Conservation (phyloP, 257 asterid species). For the Fraxinus anomala region DNA sequence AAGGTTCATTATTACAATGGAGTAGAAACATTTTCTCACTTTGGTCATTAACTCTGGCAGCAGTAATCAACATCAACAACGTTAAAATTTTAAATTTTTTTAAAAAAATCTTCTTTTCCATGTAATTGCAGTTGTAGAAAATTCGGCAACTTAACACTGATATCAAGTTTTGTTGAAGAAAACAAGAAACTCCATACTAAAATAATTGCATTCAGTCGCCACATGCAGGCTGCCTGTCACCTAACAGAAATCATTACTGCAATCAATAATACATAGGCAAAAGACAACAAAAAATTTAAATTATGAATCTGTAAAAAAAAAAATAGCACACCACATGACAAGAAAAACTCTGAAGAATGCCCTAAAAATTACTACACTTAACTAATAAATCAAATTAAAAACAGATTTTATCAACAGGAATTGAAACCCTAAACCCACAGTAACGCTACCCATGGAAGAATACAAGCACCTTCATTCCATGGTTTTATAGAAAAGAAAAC, state of each 20-base stretch:
- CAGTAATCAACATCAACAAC: not conserved
- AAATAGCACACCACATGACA: not conserved
- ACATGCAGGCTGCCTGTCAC: not conserved
- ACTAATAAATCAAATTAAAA: not conserved
- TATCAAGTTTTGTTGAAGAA: not conserved
- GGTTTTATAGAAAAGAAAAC: constrained; percentile 27
- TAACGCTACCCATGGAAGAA: constrained; percentile 12
- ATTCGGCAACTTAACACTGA: constrained; percentile 10
- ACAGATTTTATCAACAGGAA: not conserved
- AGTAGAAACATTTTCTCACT: not conserved
- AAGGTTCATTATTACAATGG: not conserved
- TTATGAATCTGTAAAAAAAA: not conserved
- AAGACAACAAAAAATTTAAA: too few species aligned
- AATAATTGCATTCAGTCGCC: constrained; percentile 12
- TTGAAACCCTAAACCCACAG: constrained; percentile 58
- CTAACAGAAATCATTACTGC: not conserved
- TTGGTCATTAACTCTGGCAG: not conserved
- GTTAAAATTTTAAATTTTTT: not conserved
- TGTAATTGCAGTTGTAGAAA: not conserved
- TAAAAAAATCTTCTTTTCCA: not conserved
- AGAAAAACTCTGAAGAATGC: not conserved
- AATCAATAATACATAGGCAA: too few species aligned
- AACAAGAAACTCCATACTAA: constrained; percentile 2
- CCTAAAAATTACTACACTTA: not conserved
- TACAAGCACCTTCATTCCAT: constrained; percentile 32